phyloP scores from a whole-genome alignment of 257 asterid species.

The Penstemon barbatus region DNA sequence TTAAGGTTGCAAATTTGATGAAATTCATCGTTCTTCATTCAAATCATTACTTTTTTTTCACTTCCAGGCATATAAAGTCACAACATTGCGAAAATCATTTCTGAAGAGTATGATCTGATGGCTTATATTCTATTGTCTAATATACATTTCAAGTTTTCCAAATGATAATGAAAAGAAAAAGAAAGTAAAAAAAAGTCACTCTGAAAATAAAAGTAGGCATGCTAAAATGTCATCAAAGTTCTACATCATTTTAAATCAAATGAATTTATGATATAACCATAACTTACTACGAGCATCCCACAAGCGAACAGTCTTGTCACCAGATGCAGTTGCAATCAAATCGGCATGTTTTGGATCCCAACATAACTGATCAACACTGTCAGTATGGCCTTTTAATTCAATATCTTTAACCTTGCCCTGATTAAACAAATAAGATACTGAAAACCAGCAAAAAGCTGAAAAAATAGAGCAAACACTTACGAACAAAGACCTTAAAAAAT shows the following conservation, averaged over 20 bases:
- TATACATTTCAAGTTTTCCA: not conserved
- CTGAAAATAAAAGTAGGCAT: not conserved
- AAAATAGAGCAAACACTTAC: conserved; percentile 11
- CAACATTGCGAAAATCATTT: conserved; percentile 12
- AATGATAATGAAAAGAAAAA: not conserved
- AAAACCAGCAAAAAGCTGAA: conserved; percentile 10
- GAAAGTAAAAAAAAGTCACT: not conserved
- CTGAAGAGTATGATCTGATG: not conserved
- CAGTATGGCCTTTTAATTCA: conserved; percentile 91
- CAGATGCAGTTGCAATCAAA: conserved; percentile 96
- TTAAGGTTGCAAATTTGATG: not conserved
- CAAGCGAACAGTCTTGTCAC: conserved; percentile 94
- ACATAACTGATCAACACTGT: conserved; percentile 97
- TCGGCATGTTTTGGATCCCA: conserved; percentile 99
- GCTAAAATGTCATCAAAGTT: conserved; percentile 13
- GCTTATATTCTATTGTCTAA: not conserved
- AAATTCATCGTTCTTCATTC: not conserved
- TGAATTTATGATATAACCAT: not conserved
- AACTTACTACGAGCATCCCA: conserved; percentile 99
- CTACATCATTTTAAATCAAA: conserved; percentile 2
- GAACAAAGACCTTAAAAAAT: not conserved
- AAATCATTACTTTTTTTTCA: not conserved
- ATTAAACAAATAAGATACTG: conserved; percentile 20
- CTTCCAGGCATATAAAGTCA: conserved; percentile 3
- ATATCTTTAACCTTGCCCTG: conserved; percentile 91